Conservation (phyloP, 108 stramenopile genomes). For the Heterococcus sp. region DNA sequence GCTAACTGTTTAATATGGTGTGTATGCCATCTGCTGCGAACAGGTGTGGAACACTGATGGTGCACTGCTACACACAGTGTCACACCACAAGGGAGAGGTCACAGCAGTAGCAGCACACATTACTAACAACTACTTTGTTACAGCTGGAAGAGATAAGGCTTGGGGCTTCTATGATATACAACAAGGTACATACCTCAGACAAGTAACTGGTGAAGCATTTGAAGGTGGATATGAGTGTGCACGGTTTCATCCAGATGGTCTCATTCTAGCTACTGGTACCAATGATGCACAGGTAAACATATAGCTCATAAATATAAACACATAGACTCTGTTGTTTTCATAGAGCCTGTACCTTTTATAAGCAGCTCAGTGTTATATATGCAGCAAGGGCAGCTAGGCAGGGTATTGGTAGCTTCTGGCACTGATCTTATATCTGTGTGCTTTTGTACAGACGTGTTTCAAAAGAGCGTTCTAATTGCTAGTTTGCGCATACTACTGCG, state of each 20-base stretch:
- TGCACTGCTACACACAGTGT: not conserved
- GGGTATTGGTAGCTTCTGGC: too few relatives aligned
- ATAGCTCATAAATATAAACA: too few relatives aligned
- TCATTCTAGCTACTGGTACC: conserved; percentile 26
- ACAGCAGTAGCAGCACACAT: conserved; percentile 23
- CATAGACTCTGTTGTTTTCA: not conserved
- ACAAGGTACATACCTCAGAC: conserved; percentile 19
- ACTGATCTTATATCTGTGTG: too few relatives aligned
- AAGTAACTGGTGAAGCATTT: conserved; percentile 16
- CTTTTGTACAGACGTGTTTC: too few relatives aligned
- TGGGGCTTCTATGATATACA: conserved; percentile 42
- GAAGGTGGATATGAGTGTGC: conserved; percentile 33
- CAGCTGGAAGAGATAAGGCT: conserved; percentile 30
- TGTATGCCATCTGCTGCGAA: not conserved
- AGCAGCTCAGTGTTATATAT: too few relatives aligned
- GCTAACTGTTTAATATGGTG: not conserved
- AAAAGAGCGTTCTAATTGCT: too few relatives aligned
- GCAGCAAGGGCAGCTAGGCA: too few relatives aligned
- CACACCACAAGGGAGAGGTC: conserved; percentile 22
- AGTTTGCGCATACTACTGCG: too few relatives aligned
- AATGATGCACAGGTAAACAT: not conserved
- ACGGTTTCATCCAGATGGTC: conserved; percentile 40
- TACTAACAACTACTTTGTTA: conserved; percentile 25
- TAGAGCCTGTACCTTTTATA: too few relatives aligned
- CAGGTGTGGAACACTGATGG: not conserved